Evolutionary conservation across 176 grass and related monocot species (phyloP), one percentile per base, ranked within the genome.

Genomic region (Eremochloa ophiuroides): DNA sequence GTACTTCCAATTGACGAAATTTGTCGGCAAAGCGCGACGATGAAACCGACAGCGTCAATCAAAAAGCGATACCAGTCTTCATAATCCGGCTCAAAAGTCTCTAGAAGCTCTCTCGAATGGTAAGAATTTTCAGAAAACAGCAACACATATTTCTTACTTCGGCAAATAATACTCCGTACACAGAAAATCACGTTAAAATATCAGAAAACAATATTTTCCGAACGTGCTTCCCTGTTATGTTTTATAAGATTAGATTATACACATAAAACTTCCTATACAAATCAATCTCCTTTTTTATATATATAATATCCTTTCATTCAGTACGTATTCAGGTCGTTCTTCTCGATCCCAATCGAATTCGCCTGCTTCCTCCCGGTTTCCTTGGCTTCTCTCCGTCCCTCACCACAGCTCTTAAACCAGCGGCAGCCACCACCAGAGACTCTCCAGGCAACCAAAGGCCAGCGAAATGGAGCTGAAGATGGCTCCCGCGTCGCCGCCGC

Each of bases 361-460:
- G 47, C 73, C 74, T 74, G 83, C 82, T 85, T 85, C 88, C 47
- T 73, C 29, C 47, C 83, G 7, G 66, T 17, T 86, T 90, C 87
- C 87, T 69, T 55, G 7, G 18, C 16, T 68, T 22, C 71, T 59
- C 55, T 59, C 55, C 55, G 26, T 26, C 55, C 70, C 82, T 76
- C 73, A 41, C 69, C 76, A 42, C 81, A 26, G 12, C 33, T 69
- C 71, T 81, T 76, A 77, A 85, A 82, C 72, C 71, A 56, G 37
- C 70, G 72, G 17, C 76, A 18, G 20, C 60, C 69, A 20, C 62
- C 39, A 62, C 55, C 76, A 23, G 17, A 62, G 74, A 5, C 27
- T 77, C 77, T 26, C 56, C 65, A 25, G 55, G 63, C 55, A 72
- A 35, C 72, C 16, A 61, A 12, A 58, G 64, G 31, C 28, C 47